phyloP scores from a whole-genome alignment of 208 protist genomes.

The Trypanosoma congolense region DNA sequence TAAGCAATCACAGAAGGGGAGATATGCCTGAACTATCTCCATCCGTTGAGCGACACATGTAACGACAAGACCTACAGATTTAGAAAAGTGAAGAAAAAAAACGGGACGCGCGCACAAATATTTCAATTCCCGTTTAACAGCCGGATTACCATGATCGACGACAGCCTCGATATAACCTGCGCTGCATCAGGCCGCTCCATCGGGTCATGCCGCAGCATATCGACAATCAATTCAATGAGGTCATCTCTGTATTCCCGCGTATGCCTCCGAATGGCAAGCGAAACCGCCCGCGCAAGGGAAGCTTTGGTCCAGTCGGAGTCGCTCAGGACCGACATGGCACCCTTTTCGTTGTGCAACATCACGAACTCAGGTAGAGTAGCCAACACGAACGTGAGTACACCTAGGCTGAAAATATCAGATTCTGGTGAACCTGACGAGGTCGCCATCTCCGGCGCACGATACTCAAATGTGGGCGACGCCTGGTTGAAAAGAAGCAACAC shows the following conservation, averaged over 20 bases:
- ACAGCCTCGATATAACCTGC: slow-evolving; percentile 38
- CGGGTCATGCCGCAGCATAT: slow-evolving; percentile 66
- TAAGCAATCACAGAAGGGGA: no score
- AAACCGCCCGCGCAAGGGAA: slow-evolving; percentile 42
- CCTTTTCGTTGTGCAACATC: slow-evolving; percentile 43
- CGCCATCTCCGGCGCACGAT: slow-evolving; percentile 60
- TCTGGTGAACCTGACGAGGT: slow-evolving; percentile 47
- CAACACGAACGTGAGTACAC: slow-evolving; percentile 76
- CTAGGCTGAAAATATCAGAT: slow-evolving; percentile 83
- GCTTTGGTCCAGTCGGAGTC: slow-evolving; percentile 45
- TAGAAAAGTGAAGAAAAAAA: slow-evolving; percentile 16
- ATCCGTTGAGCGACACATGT: no score
- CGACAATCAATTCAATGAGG: slow-evolving; percentile 51
- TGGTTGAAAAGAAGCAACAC: slow-evolving; percentile 7
- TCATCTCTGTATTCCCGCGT: slow-evolving; percentile 42
- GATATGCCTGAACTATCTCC: no score
- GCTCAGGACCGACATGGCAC: slow-evolving; percentile 45
- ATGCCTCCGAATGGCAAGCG: slow-evolving; percentile 28
- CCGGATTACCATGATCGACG: slow-evolving; percentile 49
- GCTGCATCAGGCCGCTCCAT: slow-evolving; percentile 33
- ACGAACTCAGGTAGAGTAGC: slow-evolving; percentile 69
- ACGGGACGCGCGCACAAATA: slow-evolving; percentile 1
- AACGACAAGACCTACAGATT: no score
- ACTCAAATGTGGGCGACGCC: slow-evolving; percentile 59
- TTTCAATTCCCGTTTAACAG: slow-evolving; percentile 22